A percentile compares a stretch with the other conserved stretches of the same genome.
phyloP scores from a whole-genome alignment of 495 filamentous ascomycete genomes.

The Trichoderma virens region DNA sequence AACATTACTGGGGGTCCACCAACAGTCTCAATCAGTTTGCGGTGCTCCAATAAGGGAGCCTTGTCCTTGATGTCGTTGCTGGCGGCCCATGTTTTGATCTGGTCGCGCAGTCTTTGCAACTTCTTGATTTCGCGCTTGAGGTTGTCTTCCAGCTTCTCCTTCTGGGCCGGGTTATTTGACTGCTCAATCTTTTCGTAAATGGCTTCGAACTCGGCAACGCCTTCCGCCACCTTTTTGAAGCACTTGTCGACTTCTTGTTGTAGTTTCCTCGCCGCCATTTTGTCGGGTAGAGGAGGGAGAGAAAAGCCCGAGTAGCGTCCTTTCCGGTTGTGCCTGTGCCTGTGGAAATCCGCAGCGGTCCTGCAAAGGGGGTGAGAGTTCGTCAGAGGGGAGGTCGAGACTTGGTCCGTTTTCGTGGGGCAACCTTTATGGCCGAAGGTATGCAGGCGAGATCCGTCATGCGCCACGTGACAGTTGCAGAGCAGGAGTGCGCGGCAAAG shows the following conservation, averaged over 20 bases:
- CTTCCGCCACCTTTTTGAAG: constrained; percentile 94
- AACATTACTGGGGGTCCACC: constrained; percentile 14
- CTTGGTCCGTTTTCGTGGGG: constrained; percentile 4
- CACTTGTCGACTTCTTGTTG: constrained; percentile 96
- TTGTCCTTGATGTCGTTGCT: constrained; percentile 99
- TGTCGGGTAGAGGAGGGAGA: constrained; percentile 17
- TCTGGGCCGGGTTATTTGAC: constrained; percentile 84
- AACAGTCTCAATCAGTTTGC: constrained; percentile 94
- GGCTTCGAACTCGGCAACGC: constrained; percentile 81
- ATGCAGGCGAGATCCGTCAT: not conserved
- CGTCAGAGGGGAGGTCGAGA: not conserved
- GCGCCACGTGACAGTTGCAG: not conserved
- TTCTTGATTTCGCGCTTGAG: constrained; percentile 99
- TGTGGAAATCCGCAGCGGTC: not conserved
- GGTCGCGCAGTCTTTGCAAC: constrained; percentile 90
- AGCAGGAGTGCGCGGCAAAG: not conserved
- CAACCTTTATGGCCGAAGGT: not conserved
- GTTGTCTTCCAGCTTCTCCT: constrained; percentile 95
- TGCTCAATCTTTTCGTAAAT: constrained; percentile 95
- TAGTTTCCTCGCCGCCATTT: constrained; percentile 90
- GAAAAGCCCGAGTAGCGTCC: not conserved
- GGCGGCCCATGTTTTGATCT: constrained; percentile 98
- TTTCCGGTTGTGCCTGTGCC: not conserved
- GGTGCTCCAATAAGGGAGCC: constrained; percentile 82
- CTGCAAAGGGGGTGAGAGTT: not conserved